phyloP scores from a whole-genome alignment of 208 protist genomes.

The Strigomonas culicis region DNA sequence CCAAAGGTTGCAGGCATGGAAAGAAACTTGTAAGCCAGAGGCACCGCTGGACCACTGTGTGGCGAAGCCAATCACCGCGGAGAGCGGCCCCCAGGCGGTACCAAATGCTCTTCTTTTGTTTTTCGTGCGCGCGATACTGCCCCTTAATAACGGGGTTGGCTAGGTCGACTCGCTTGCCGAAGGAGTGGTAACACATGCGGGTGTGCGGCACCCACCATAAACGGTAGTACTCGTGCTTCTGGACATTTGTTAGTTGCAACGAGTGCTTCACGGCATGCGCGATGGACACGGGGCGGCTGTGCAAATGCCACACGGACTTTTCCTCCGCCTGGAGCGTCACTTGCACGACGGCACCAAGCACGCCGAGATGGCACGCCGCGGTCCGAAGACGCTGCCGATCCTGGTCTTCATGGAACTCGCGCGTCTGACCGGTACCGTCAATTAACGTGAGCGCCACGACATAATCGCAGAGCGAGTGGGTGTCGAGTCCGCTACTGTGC shows the following conservation, averaged over 20 bases:
- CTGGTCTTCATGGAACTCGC: constrained; percentile 11
- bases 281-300: constrained; percentile 40
- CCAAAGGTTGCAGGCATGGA: constrained; percentile 48
- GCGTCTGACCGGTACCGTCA: constrained; percentile 36
- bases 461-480: constrained; percentile 43
- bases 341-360: constrained; percentile 57
- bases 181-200: constrained; percentile 64
- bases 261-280: constrained; percentile 16
- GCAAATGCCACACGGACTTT: constrained; percentile 37
- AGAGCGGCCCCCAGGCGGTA: constrained; percentile 16
- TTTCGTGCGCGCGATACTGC: neutral
- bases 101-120: constrained; percentile 5
- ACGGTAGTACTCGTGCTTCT: constrained; percentile 49
- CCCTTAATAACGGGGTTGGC: neutral
- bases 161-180: constrained; percentile 28
- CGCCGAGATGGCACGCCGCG: constrained; percentile 59
- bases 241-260: neutral
- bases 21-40: constrained; percentile 35
- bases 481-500: constrained; percentile 57
- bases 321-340: constrained; percentile 55
- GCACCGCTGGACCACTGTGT: constrained; percentile 48
- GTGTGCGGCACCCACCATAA: constrained; percentile 85
- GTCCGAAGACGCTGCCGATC: constrained; percentile 31
- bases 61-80: constrained; percentile 47
- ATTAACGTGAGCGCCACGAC: constrained; percentile 42